Evolutionary conservation across 495 filamentous ascomycete species (phyloP).

Genomic region (Talaromyces borbonicus): DNA sequence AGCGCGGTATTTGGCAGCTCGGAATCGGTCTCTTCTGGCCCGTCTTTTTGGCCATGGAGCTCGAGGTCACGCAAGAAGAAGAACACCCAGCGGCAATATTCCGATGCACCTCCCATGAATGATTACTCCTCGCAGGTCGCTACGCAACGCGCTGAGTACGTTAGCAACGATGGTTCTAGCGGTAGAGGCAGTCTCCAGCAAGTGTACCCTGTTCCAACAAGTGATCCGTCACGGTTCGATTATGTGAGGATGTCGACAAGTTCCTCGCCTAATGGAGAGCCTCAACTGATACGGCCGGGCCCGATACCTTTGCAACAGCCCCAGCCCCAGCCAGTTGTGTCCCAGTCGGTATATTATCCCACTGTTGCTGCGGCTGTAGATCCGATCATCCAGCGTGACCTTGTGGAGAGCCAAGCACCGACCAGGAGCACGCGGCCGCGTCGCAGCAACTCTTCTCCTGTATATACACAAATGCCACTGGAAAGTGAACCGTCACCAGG

Average conservation of each 20-base stretch:
- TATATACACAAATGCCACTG: conserved; percentile 17
- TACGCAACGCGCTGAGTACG: conserved; percentile 13
- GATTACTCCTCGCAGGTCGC: conserved; percentile 9
- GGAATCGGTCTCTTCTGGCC: conserved; percentile 46
- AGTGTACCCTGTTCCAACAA: conserved; percentile 49
- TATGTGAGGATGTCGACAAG: conserved; percentile 37
- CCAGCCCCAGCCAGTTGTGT: conserved; percentile 46
- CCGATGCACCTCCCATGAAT: conserved; percentile 9
- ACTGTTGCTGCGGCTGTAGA: conserved; percentile 24
- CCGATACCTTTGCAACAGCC: conserved; percentile 48
- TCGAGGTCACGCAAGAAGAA: conserved; percentile 46
- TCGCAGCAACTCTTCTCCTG: conserved; percentile 28
- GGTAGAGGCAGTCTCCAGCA: conserved; percentile 33
- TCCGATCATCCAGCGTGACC: conserved; percentile 15
- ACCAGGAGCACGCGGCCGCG: conserved; percentile 9
- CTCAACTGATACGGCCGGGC: conserved; percentile 38
- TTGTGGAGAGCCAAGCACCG: not conserved
- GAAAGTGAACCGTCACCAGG: conserved; percentile 14
- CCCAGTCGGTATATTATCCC: conserved; percentile 41
- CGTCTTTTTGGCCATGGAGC: conserved; percentile 43
- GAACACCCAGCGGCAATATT: conserved; percentile 29
- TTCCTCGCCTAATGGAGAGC: conserved; percentile 32
- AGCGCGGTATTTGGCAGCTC: conserved; percentile 29
- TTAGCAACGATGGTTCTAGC: conserved; percentile 20
- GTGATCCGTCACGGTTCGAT: conserved; percentile 51